phyloP scores from a whole-genome alignment of 2,329 filamentous ascomycete genomes.

The Paecilomyces fulvus region DNA sequence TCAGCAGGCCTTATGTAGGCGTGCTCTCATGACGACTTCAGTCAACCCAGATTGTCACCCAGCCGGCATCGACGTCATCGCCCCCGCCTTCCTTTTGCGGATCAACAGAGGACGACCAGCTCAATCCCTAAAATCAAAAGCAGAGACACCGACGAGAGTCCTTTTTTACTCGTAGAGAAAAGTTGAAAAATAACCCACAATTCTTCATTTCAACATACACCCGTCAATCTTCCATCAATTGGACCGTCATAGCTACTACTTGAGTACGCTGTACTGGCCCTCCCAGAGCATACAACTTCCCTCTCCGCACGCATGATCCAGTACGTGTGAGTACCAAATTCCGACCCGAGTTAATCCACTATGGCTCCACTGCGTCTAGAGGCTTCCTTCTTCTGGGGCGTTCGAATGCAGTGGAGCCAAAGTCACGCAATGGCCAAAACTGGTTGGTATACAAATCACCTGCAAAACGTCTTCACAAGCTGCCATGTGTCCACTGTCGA shows the following conservation, averaged over 20 bases:
- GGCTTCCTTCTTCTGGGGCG: too few relatives aligned
- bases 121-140: background rate
- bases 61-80: conserved; percentile 10
- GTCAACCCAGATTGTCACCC: background rate
- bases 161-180: background rate
- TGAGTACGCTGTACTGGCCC: background rate
- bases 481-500: background rate
- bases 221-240: background rate
- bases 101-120: conserved; percentile 1
- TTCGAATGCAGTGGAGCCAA: too few relatives aligned
- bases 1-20: background rate
- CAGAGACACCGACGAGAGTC: too few relatives aligned
- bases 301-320: background rate
- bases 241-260: background rate
- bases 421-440: background rate
- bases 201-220: background rate
- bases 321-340: background rate
- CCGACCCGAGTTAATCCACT: background rate
- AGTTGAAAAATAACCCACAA: background rate
- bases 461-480: background rate
- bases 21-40: conserved; percentile 1
- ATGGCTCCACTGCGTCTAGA: background rate
- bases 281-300: background rate
- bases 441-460: background rate
- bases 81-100: conserved; percentile 6